Conservation (phyloP, 129 eudicot species). For the Artemisia argyi region DNA sequence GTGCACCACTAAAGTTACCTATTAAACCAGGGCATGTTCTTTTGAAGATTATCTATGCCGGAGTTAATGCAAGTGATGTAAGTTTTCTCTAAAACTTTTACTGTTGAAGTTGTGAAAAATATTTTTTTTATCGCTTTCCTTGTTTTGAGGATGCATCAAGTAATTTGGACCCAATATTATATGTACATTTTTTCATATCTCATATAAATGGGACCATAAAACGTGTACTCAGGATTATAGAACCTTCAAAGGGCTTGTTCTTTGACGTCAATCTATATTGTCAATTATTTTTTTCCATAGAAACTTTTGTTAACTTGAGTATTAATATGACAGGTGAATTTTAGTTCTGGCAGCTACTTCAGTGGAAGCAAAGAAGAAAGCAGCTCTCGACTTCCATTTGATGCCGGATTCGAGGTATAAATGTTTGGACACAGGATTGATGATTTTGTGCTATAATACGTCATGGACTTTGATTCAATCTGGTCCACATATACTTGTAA, state of each 20-base stretch:
- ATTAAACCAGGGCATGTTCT: conserved; percentile 78
- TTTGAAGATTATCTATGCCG: conserved; percentile 84
- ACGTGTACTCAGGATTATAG: too few species aligned
- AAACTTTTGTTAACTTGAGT: conserved; percentile 18
- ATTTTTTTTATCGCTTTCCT: neutral
- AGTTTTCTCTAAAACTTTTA: conserved; percentile 33
- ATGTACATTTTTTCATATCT: neutral
- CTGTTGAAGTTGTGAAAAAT: neutral
- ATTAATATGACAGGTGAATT: conserved; percentile 72
- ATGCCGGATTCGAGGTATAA: conserved; percentile 93
- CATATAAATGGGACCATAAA: too few species aligned
- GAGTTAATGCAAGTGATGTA: conserved; percentile 99
- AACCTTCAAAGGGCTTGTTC: too few species aligned
- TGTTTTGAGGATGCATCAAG: too few species aligned
- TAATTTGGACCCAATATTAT: too few species aligned
- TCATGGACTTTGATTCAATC: neutral
- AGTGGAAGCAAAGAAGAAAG: conserved; percentile 63
- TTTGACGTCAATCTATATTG: too few species aligned
- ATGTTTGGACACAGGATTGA: conserved; percentile 9
- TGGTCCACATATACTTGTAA: neutral
- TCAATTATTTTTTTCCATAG: too few species aligned
- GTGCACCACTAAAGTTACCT: conserved; percentile 57
- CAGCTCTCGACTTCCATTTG: conserved; percentile 71
- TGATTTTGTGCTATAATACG: neutral
- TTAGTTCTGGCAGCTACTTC: conserved; percentile 89